Base-by-base conservation (phyloP, 1,284 basidiomycete genomes). In the Heimioporus retisporus region DNA sequence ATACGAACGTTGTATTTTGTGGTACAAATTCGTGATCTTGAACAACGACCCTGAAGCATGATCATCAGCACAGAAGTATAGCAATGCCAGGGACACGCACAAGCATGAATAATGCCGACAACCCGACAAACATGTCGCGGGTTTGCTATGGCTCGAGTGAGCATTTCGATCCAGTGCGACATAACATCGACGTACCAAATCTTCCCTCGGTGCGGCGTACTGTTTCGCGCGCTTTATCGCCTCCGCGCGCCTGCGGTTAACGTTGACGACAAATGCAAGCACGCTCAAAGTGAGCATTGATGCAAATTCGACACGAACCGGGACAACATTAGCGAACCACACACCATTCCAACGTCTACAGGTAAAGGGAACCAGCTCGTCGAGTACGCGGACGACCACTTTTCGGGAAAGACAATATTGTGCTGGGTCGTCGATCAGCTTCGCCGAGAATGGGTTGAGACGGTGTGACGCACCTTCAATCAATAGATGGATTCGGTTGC, bases 401-500 rank as follows among this genome's bases (percentile, higher is more conserved):
- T 84, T 81, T 91, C 90, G 79, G 84, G 85, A 63, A 84, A 82
- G 78, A 93, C 87, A 53, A 85, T 86, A 35, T 89, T 85, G 68
- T 84, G 85, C 91, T 90, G 65, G 2, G n/a, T 42, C 35, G 35
- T 40, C 35, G 35, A 11, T 40, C 35, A 40, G 35, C 35, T 40
- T 40, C 8, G 11, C 35, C 10, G 13, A 40, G 11, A 11, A 40
- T 40, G 35, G 35, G 35, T 13, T 40, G 35, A 40, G 35, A 40
- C 13, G 16, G 19, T 6, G 16, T 3, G 25, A 77, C 81, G 25
- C 69, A 91, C 91, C 84, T 93, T 87, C 63, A 93, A 84, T 61
- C 89, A 88, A 80, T 91, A 89, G 74, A 92, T 88, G 80, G 96
- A 95, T 71, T 93, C 90, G 18, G 89, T 89, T 65, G 94, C 85